These are phyloP conservation scores for Malassezia slooffiae DNA, from an alignment of 1,284 basidiomycete genomes.

Conservation along the genomic window DNA sequence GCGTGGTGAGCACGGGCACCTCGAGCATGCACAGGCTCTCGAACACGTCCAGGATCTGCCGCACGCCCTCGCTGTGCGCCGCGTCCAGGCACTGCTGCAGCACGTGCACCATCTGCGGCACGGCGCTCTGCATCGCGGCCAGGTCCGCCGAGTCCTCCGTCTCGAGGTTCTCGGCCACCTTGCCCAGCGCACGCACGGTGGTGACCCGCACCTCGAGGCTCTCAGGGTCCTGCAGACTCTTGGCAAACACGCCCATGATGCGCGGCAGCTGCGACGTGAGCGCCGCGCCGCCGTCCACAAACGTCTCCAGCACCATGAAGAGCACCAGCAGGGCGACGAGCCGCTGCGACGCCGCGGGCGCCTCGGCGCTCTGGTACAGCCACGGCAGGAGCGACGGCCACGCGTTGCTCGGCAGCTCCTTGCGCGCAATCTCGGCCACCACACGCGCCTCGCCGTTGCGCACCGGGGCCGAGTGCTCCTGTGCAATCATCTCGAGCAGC, in stretches of 20 bases:
- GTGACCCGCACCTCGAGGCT: conserved; percentile 83
- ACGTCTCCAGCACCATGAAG: conserved; percentile 79
- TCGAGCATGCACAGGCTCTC: conserved; percentile 88
- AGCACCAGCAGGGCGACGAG: conserved; percentile 87
- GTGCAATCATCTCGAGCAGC: conserved; percentile 66
- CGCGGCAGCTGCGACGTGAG: conserved; percentile 67
- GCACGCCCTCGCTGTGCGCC: conserved; percentile 68
- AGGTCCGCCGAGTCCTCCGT: conserved; percentile 75
- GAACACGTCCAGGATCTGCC: conserved; percentile 86
- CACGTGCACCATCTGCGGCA: conserved; percentile 81
- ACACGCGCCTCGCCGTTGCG: conserved; percentile 69
- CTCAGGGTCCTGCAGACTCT: conserved; percentile 72
- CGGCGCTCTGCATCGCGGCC: conserved; percentile 77
- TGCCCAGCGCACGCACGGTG: conserved; percentile 69
- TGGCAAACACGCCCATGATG: conserved; percentile 72
- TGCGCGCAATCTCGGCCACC: conserved; percentile 79
- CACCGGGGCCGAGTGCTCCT: conserved; percentile 72
- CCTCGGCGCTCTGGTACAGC: conserved; percentile 67
- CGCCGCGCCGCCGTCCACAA: conserved; percentile 59
- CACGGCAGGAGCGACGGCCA: conserved; percentile 86
- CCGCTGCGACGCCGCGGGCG: conserved; percentile 62
- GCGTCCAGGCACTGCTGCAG: conserved; percentile 76
- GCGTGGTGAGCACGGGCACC: conserved; percentile 77
- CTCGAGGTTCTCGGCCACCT: conserved; percentile 87
- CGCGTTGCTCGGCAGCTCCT: conserved; percentile 69